These are phyloP conservation scores for Geotrichum klebahnii DNA, from an alignment of 1,139 yeast species.

Conservation along the genomic window DNA sequence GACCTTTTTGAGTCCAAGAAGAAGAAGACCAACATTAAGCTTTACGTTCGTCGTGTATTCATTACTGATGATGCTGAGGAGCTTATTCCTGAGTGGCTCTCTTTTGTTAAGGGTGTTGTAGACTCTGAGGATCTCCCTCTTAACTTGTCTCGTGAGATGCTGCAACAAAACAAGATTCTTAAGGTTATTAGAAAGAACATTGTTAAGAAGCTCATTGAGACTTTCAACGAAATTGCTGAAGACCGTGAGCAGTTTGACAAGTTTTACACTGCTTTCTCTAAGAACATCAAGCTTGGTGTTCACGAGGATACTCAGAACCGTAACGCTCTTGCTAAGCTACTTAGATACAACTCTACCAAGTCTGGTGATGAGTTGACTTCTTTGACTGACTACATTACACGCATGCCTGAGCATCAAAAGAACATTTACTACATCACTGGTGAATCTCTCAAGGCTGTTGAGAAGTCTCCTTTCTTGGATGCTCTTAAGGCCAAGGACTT, in stretches of 20 bases:
- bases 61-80: conserved; percentile 99
- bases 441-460: conserved; percentile 96
- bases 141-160: conserved; percentile 99
- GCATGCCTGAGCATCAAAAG: conserved; percentile 99
- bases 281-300: conserved; percentile 97
- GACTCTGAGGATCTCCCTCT: conserved; percentile 99
- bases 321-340: conserved; percentile 86
- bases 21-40: conserved; percentile 98
- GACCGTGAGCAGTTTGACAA: conserved; percentile 97
- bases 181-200: conserved; percentile 99
- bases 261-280: conserved; percentile 96
- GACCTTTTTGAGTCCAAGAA: conserved; percentile 95
- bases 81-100: conserved; percentile 97
- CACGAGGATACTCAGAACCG: conserved; percentile 99
- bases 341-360: conserved; percentile 96
- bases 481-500: conserved; percentile 98
- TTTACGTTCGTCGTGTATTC: conserved; percentile 98
- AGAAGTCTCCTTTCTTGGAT: conserved; percentile 98
- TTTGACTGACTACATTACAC: conserved; percentile 92
- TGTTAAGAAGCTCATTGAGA: conserved; percentile 96
- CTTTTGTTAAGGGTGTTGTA: conserved; percentile 97
- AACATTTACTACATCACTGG: conserved; percentile 98
- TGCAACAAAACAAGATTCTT: conserved; percentile 99
- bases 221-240: conserved; percentile 98
- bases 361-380: conserved; percentile 87